A percentile compares a stretch with the other conserved stretches of the same genome.
These are phyloP conservation scores for Grosmannia clavigera DNA, from an alignment of 2,329 filamentous ascomycete genomes.

Conservation along the genomic window DNA sequence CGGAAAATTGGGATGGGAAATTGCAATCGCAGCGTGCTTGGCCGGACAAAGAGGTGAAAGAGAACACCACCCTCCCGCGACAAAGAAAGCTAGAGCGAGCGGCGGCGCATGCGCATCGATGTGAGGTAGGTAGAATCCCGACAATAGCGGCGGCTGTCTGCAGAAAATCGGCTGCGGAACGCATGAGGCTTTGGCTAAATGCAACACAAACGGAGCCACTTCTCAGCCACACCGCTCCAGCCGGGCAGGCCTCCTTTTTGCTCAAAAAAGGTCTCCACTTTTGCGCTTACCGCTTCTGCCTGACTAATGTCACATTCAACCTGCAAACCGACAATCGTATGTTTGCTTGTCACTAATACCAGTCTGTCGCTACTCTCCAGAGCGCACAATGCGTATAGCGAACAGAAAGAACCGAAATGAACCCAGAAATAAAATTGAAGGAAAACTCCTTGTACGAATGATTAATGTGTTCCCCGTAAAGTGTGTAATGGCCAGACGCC, in stretches of 20 bases:
- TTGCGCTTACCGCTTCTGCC: not conserved
- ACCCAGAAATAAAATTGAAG: no score
- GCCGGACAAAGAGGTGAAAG: not conserved
- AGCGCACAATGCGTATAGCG: not conserved
- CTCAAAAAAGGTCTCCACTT: no score
- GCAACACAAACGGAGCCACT: not conserved
- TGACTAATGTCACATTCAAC: not conserved
- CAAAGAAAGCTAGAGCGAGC: not conserved
- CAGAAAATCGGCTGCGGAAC: not conserved
- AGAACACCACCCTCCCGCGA: not conserved
- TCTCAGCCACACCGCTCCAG: not conserved
- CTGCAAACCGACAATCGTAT: not conserved
- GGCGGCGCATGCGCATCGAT: not conserved
- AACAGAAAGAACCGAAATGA: not conserved
- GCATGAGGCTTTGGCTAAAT: not conserved
- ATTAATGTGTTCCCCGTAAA: not conserved
- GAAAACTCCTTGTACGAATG: not conserved
- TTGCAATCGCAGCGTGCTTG: not conserved
- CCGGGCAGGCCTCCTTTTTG: not conserved
- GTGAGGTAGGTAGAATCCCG: no score
- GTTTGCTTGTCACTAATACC: not conserved
- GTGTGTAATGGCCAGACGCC: not conserved
- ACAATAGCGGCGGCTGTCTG: not conserved
- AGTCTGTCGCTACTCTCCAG: not conserved
- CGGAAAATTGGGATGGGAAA: not conserved